These are phyloP conservation scores for Dioscorea cayenensis DNA, from an alignment of 116 monocot genomes.

Conservation along the genomic window DNA sequence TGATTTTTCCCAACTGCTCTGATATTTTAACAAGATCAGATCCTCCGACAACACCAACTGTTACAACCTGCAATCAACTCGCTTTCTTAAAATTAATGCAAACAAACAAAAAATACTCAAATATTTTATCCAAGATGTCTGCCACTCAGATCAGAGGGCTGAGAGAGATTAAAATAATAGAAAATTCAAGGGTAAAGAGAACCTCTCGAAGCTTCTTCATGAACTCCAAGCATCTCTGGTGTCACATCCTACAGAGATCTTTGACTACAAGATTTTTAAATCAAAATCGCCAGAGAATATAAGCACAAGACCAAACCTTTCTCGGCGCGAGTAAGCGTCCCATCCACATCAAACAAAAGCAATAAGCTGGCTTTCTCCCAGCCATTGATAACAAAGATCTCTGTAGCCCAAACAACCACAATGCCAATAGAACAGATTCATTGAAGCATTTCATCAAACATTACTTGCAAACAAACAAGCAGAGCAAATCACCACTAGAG, in stretches of 20 bases:
- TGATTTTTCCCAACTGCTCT: conserved; percentile 85
- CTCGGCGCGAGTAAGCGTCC: conserved; percentile 92
- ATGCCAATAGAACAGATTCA: neutral
- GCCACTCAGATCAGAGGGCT: too few relatives aligned
- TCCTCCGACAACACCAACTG: conserved; percentile 93
- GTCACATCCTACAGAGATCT: conserved; percentile 42
- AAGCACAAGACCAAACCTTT: conserved; percentile 37
- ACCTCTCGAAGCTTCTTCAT: conserved; percentile 75
- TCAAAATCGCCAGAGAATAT: neutral
- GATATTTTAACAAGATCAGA: conserved; percentile 94
- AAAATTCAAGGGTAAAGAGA: neutral
- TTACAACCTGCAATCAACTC: conserved; percentile 57
- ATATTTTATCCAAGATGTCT: too few relatives aligned
- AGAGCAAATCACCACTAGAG: neutral
- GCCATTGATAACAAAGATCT: conserved; percentile 22
- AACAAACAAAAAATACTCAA: neutral
- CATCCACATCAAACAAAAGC: conserved; percentile 93
- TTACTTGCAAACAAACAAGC: too few relatives aligned
- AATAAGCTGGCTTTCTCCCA: conserved; percentile 47
- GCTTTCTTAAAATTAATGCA: neutral
- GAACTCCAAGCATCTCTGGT: conserved; percentile 73
- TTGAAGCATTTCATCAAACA: too few relatives aligned
- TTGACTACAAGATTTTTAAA: neutral
- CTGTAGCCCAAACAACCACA: neutral
- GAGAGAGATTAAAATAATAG: too few relatives aligned